These are phyloP conservation scores for Pisolithus tinctorius DNA, from an alignment of 768 basidiomycete genomes.

Conservation along the genomic window DNA sequence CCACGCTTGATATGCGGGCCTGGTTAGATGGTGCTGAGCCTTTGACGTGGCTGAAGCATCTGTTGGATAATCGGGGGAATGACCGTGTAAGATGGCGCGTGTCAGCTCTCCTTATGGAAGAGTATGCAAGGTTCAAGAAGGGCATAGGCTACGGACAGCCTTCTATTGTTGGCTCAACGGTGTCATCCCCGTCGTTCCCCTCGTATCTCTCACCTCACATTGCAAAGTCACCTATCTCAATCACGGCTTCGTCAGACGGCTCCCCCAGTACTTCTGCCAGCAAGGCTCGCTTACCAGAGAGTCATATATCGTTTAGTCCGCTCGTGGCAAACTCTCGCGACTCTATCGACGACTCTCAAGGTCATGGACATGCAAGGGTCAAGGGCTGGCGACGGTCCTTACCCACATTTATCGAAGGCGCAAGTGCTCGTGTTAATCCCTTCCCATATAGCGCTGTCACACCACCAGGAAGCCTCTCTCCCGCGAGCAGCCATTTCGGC, in stretches of 20 bases:
- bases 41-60: slow-evolving; percentile 66
- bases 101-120: slow-evolving; percentile 64
- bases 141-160: slow-evolving; percentile 8
- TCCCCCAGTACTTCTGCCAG: slow-evolving; percentile 34
- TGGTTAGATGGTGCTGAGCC: slow-evolving; percentile 62
- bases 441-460: slow-evolving; percentile 23
- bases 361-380: slow-evolving; percentile 33
- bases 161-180: slow-evolving; percentile 2
- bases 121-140: slow-evolving; percentile 46
- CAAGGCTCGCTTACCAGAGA: slow-evolving; percentile 38
- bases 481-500: slow-evolving; percentile 37
- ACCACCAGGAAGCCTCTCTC: slow-evolving; percentile 31
- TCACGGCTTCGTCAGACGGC: slow-evolving; percentile 31
- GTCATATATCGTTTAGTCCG: slow-evolving; percentile 54
- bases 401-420: slow-evolving; percentile 21
- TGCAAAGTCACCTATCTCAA: slow-evolving; percentile 13
- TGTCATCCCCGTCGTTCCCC: slow-evolving; percentile 12
- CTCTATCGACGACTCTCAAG: slow-evolving; percentile 41
- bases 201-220: slow-evolving; percentile 9
- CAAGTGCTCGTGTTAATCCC: slow-evolving; percentile 32
- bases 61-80: slow-evolving; percentile 40
- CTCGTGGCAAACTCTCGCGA: slow-evolving; percentile 38
- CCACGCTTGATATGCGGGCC: slow-evolving; percentile 39
- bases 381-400: slow-evolving; percentile 24
- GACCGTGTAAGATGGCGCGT: slow-evolving; percentile 53